Evolutionary conservation across 805 yeast species (phyloP), one percentile per base, ranked within the genome.

Genomic region (Candida insectorum): DNA sequence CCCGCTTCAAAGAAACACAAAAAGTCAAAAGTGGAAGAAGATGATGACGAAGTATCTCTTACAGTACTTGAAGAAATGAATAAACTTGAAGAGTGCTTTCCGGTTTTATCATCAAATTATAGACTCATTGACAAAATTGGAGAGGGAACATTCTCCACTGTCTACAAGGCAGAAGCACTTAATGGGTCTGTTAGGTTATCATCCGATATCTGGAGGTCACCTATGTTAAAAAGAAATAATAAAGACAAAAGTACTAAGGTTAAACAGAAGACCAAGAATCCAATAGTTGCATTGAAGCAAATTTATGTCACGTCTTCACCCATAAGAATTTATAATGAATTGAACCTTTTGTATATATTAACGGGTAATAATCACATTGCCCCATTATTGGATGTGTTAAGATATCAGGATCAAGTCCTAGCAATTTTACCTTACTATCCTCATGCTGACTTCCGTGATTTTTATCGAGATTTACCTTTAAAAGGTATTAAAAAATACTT

Each of bases 281-380:
- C 68, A 28, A 55, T 68, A 32, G 97, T 93, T 37, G 99, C 99
- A 2, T 66, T 93, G 45, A 93, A 93, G 55, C 77, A 93, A 50
- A 87, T 93, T 29, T 89, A 91, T 56, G 97, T 89, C 14, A 93
- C 98, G 0, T 85, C 96, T 1, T 87, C 97, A 6, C 97, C 97
- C 0, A 81, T 78, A 42, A 73, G 99, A 58, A 91, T 93, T 27
- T 79, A 76, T 47, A 89, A 89, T 55, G 99, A 93, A 57, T 71
- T 93, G 43, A 81, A 81, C 43, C 62, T 93, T 29, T 68, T 93
- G 20, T 82, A 83, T 52, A 73, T 71, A 41, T 58, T 86, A 31
- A 70, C 81, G 6, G 85, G 85, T 0, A 78, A 81, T 41, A 67
- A 75, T 1, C 77, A 81, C 42, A 87, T 93, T 19, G 95, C 96